A percentile compares a stretch with the other conserved stretches of the same genome.
These are phyloP conservation scores for Lolium perenne DNA, from an alignment of 176 grass and related monocot genomes.

Conservation along the genomic window DNA sequence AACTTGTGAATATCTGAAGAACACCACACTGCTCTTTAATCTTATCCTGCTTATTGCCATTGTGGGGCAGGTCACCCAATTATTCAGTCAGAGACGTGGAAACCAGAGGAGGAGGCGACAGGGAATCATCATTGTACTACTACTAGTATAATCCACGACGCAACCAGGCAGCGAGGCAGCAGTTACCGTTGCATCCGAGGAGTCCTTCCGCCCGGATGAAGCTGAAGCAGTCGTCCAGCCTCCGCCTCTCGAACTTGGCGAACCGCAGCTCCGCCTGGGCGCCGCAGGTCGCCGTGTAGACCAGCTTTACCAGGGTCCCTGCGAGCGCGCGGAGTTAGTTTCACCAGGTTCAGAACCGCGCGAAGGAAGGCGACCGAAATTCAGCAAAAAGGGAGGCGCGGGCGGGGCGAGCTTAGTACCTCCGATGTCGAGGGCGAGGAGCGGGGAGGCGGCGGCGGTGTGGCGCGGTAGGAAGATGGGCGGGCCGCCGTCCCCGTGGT, in stretches of 20 bases:
- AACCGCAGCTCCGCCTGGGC: slow-evolving; percentile 68
- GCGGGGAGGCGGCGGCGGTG: slow-evolving; percentile 57
- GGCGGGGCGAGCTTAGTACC: slow-evolving; percentile 21
- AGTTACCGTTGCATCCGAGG: slow-evolving; percentile 53
- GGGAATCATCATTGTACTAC: background rate
- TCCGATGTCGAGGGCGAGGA: slow-evolving; percentile 91
- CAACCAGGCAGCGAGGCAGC: background rate
- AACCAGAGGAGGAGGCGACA: background rate
- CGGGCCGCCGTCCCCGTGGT: slow-evolving; percentile 49
- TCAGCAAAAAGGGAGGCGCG: background rate
- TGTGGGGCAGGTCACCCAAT: background rate
- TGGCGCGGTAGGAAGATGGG: slow-evolving; percentile 86
- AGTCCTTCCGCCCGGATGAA: slow-evolving; percentile 69
- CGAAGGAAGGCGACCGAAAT: background rate
- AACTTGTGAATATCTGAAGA: background rate
- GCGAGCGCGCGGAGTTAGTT: background rate
- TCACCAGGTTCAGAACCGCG: background rate
- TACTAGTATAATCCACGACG: background rate
- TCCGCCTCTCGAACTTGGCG: slow-evolving; percentile 81
- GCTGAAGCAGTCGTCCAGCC: slow-evolving; percentile 75
- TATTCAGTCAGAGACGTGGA: background rate
- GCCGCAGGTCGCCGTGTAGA: slow-evolving; percentile 66
- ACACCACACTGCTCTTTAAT: background rate
- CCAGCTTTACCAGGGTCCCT: slow-evolving; percentile 96
- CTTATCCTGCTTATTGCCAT: background rate